Conservation (phyloP, 768 basidiomycete species). For the Boletus rubroflammeus region DNA sequence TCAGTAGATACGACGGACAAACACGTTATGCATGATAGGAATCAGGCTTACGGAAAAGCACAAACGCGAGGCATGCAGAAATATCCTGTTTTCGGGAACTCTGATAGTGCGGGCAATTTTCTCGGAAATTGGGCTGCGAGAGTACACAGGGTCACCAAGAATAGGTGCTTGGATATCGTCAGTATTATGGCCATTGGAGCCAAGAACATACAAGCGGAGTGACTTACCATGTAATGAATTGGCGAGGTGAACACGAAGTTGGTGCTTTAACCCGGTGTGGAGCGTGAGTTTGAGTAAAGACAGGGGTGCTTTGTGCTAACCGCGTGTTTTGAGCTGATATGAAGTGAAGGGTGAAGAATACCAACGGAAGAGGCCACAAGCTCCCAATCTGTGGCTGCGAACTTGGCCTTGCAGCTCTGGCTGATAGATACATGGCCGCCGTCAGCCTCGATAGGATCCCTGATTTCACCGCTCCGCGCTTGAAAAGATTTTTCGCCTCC, state of each 20-base stretch:
- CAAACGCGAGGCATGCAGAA: constrained; percentile 57
- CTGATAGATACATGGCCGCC: constrained; percentile 42
- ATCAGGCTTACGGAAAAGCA: constrained; percentile 48
- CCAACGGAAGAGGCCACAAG: constrained; percentile 56
- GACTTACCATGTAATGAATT: constrained; percentile 44
- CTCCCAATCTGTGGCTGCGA: constrained; percentile 50
- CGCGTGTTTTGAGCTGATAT: constrained; percentile 29
- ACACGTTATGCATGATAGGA: neutral
- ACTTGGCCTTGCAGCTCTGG: constrained; percentile 29
- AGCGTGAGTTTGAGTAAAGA: constrained; percentile 55
- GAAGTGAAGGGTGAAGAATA: constrained; percentile 15
- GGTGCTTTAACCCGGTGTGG: constrained; percentile 65
- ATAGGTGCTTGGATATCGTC: constrained; percentile 51
- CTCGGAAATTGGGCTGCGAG: constrained; percentile 34
- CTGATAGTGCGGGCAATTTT: constrained; percentile 26
- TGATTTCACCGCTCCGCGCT: constrained; percentile 40
- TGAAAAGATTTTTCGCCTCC: constrained; percentile 48
- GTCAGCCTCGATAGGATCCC: constrained; percentile 37
- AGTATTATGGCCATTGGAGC: constrained; percentile 2
- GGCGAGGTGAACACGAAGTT: constrained; percentile 64
- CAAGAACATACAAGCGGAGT: neutral
- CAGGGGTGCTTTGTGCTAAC: constrained; percentile 42
- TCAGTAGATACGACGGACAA: constrained; percentile 2
- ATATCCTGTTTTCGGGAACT: constrained; percentile 48
- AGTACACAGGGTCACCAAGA: constrained; percentile 56